Evolutionary conservation across 2,329 filamentous ascomycete species (phyloP).

Genomic region (Fusarium nematophilum): DNA sequence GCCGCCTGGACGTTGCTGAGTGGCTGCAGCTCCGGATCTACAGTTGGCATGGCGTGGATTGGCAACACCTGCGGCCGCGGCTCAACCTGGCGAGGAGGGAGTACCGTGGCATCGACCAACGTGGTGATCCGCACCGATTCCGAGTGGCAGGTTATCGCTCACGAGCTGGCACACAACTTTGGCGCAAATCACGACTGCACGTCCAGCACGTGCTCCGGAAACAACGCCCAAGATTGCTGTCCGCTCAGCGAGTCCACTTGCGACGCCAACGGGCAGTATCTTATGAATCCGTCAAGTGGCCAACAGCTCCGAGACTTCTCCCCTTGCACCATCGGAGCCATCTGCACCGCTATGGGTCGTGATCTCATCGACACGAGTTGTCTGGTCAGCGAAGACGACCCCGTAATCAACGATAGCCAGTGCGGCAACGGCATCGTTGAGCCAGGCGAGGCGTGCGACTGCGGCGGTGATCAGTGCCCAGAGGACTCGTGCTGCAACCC

Average conservation of each 20-base stretch:
- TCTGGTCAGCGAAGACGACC: constrained; percentile 78
- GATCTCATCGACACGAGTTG: constrained; percentile 78
- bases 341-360: constrained; percentile 81
- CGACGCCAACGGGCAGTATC: constrained; percentile 77
- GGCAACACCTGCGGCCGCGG: constrained; percentile 76
- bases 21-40: constrained; percentile 77
- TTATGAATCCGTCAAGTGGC: constrained; percentile 89
- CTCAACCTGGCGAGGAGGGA: constrained; percentile 76
- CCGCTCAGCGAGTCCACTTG: constrained; percentile 73
- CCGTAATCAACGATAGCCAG: constrained; percentile 78
- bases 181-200: constrained; percentile 91
- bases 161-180: constrained; percentile 89
- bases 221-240: constrained; percentile 70
- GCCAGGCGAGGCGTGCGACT: constrained; percentile 87
- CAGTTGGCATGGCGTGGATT: constrained; percentile 87
- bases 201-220: constrained; percentile 67
- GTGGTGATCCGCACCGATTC: constrained; percentile 75
- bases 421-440: constrained; percentile 95
- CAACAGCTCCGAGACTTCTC: constrained; percentile 78
- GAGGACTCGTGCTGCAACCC: constrained; percentile 81
- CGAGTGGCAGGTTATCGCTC: constrained; percentile 90
- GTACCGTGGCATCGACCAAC: constrained; percentile 75
- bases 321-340: constrained; percentile 83
- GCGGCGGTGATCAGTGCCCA: constrained; percentile 76
- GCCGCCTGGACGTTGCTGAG: constrained; percentile 87